Evolutionary conservation across 164 flowering plant species (phyloP).

Genomic region (Kalanchoe fedtschenkoi): DNA sequence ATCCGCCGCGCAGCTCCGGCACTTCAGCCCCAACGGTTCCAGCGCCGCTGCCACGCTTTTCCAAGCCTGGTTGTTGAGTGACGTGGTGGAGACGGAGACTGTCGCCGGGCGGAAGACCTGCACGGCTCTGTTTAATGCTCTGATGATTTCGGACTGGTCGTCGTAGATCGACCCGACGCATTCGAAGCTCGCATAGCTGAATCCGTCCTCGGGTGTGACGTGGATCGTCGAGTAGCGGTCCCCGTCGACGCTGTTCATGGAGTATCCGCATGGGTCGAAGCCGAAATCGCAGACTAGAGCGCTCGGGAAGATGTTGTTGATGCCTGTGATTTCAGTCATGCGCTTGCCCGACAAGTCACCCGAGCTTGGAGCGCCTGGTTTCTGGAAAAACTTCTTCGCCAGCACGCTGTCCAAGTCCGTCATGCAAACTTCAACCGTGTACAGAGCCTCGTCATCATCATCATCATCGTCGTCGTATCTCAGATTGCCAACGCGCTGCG

Average conservation of each 20-base stretch:
- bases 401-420: slow-evolving; percentile 56
- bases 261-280: slow-evolving; percentile 96
- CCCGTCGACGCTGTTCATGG: slow-evolving; percentile 78
- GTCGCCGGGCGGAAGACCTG: slow-evolving; percentile 64
- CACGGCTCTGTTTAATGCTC: slow-evolving; percentile 43
- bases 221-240: slow-evolving; percentile 76
- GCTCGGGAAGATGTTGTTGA: slow-evolving; percentile 33
- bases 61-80: slow-evolving; percentile 22
- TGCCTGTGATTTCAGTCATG: slow-evolving; percentile 72
- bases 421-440: slow-evolving; percentile 90
- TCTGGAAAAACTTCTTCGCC: slow-evolving; percentile 49
- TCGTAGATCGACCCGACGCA: slow-evolving; percentile 43
- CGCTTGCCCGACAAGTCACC: slow-evolving; percentile 58
- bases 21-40: slow-evolving; percentile 45
- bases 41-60: slow-evolving; percentile 28
- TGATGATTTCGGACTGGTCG: slow-evolving; percentile 20
- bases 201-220: slow-evolving; percentile 95
- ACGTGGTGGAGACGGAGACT: slow-evolving; percentile 50
- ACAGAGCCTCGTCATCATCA: slow-evolving; percentile 6
- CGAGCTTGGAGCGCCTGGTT: slow-evolving; percentile 20
- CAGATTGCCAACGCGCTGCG: neutral
- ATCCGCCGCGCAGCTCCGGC: slow-evolving; percentile 40
- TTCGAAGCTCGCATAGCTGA: slow-evolving; percentile 90
- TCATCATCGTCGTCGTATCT: neutral
- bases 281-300: slow-evolving; percentile 68